These are phyloP conservation scores for Thuidium tamariscinum DNA, from an alignment of 225 moss, liverwort and hornwort species.

Conservation along the genomic window DNA sequence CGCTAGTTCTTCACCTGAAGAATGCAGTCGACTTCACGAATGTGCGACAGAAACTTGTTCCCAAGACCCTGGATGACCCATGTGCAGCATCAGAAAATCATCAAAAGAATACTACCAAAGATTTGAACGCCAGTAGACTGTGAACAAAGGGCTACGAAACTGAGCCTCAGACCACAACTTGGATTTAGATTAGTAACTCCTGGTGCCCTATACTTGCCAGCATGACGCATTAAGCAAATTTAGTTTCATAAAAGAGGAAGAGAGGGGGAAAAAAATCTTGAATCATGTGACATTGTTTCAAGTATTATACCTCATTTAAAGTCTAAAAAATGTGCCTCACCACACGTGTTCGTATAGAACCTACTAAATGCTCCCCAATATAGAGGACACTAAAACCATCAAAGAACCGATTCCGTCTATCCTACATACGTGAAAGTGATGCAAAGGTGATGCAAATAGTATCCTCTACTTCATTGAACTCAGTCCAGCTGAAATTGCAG, in stretches of 20 bases:
- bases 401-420: neutral
- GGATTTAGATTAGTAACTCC: neutral
- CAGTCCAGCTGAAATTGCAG: neutral
- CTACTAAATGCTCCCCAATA: neutral
- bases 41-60: slow-evolving; percentile 96
- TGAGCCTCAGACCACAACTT: neutral
- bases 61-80: slow-evolving; percentile 59
- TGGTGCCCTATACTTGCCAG: neutral
- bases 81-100: neutral
- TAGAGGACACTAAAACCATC: neutral
- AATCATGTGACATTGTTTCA: neutral
- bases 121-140: neutral
- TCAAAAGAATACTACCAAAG: neutral
- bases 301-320: neutral
- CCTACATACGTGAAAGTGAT: neutral
- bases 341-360: neutral
- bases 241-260: neutral
- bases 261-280: neutral
- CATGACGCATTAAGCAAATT: neutral
- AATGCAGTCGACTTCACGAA: slow-evolving; percentile 92
- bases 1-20: slow-evolving; percentile 46
- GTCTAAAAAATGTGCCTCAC: neutral
- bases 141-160: neutral
- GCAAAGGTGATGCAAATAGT: neutral
- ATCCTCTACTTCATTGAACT: neutral